Evolutionary conservation across 192 early-diverging fungal species (phyloP).

Genomic region (Rhizophagus clarus): DNA sequence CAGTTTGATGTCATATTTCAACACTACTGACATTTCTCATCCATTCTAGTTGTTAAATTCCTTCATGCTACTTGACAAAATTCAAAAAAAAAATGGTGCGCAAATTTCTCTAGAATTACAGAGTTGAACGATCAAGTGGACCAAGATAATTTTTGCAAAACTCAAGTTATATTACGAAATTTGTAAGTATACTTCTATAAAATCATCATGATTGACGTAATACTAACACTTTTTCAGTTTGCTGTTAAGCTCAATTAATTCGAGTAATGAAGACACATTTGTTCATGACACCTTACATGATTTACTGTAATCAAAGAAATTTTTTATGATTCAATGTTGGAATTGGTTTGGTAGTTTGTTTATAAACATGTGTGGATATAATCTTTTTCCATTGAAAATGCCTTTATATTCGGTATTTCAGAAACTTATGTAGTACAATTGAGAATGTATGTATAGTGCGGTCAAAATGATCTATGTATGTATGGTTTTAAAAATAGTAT

Average conservation of each 20-base stretch:
- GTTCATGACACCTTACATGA: slow-evolving; percentile 3
- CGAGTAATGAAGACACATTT: not conserved
- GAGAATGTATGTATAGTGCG: no score
- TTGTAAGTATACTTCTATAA: not conserved
- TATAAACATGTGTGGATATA: not conserved
- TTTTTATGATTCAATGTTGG: slow-evolving; percentile 2
- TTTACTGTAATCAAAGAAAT: slow-evolving; percentile 14
- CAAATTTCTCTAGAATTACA: not conserved
- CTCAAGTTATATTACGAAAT: not conserved
- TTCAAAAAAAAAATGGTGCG: not conserved
- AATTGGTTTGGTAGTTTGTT: slow-evolving; percentile 9
- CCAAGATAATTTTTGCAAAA: not conserved
- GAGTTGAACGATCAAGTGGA: not conserved
- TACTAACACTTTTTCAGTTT: not conserved
- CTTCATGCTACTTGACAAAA: not conserved
- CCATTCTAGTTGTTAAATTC: slow-evolving; percentile 10
- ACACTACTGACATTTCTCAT: no score
- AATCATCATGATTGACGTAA: no score
- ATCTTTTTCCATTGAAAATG: not conserved
- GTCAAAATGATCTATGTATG: no score
- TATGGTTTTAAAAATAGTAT: no score
- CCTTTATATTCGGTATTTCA: no score
- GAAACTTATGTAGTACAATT: no score
- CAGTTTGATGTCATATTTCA: no score
- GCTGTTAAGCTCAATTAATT: no score